Percentiles rank a stretch among this genome's conserved stretches.
These are phyloP conservation scores for Dichomitus squalens DNA, from an alignment of 1,284 basidiomycete species.

Conservation along the genomic window DNA sequence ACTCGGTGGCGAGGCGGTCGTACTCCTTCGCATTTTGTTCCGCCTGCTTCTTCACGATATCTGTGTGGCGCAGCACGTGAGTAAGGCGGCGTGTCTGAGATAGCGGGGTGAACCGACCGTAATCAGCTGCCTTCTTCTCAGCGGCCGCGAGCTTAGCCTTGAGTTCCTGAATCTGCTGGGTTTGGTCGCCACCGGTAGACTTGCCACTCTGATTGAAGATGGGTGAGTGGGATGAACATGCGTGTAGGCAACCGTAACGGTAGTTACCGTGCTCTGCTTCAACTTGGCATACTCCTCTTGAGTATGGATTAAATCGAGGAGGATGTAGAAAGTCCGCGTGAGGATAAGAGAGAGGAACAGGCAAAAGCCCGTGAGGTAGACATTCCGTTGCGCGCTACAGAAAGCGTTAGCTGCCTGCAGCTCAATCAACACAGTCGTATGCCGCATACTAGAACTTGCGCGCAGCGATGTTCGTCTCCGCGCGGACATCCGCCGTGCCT, in stretches of 20 bases:
- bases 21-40: constrained; percentile 78
- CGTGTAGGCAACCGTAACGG: constrained; percentile 13
- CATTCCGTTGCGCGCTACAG: constrained; percentile 75
- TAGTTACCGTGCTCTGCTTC: constrained; percentile 61
- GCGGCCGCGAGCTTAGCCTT: constrained; percentile 56
- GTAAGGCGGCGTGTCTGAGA: not conserved
- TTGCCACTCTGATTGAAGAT: constrained; percentile 21
- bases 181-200: constrained; percentile 43
- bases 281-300: constrained; percentile 88
- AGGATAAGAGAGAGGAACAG: constrained; percentile 94
- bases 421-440: not conserved
- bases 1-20: constrained; percentile 77
- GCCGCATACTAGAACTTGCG: constrained; percentile 88
- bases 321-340: constrained; percentile 90
- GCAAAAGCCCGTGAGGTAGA: constrained; percentile 91
- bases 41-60: constrained; percentile 84
- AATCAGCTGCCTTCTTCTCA: constrained; percentile 63
- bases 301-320: constrained; percentile 87
- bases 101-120: constrained; percentile 50
- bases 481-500: constrained; percentile 66
- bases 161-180: constrained; percentile 65
- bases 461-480: constrained; percentile 86
- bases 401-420: not conserved
- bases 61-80: constrained; percentile 37
- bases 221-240: not conserved